Evolutionary conservation across 192 early-diverging fungal species (phyloP), one percentile per base, ranked within the genome.

Genomic region (Umbelopsis sp.): DNA sequence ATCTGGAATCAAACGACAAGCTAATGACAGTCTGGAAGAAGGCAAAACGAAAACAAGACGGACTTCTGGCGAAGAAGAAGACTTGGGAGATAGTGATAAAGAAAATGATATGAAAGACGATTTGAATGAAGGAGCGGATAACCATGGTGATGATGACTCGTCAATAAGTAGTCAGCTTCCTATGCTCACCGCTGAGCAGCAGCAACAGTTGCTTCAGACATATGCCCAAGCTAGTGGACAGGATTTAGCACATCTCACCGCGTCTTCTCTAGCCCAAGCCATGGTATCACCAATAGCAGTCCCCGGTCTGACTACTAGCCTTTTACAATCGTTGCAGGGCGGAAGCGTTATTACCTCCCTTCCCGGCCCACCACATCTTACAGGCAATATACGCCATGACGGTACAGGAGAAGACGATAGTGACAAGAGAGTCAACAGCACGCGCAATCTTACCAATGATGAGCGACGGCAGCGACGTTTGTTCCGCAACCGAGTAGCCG

Each of bases 391-490:
- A 16, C 46, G 48, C n/a, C 27, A 64, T 20, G 58, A 71, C 30
- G 50, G 44, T 51, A 64, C 64, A 27, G 61, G 58, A 4, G 65
- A 71, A 30, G 73, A 64, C 9, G 69, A 75, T 66, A 61, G 37
- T 9, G 64, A 61, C 23, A 71, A 67, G 22, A 61, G 46, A 52
- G 55, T 45, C 15, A 27, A 53, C 18, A 72, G 44, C 48, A 68
- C 69, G 27, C 74, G 83, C 6, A 75, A 82, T 61, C 77, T 84
- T 68, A 88, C 90, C 1, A 82, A 87, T 18, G 91, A 92, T 20
- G 91, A 94, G 72, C 85, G 90, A 46, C 84, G 91, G 68, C 88
- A 90, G 52, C 87, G 92, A 25, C 82, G 92, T 8, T 73, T 94
- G 73, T 79, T 88, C 70, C 86, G 90, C 66, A 94, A 94, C 79